These are phyloP conservation scores for Neurospora discreta DNA, from an alignment of 495 filamentous ascomycete species.

Conservation along the genomic window DNA sequence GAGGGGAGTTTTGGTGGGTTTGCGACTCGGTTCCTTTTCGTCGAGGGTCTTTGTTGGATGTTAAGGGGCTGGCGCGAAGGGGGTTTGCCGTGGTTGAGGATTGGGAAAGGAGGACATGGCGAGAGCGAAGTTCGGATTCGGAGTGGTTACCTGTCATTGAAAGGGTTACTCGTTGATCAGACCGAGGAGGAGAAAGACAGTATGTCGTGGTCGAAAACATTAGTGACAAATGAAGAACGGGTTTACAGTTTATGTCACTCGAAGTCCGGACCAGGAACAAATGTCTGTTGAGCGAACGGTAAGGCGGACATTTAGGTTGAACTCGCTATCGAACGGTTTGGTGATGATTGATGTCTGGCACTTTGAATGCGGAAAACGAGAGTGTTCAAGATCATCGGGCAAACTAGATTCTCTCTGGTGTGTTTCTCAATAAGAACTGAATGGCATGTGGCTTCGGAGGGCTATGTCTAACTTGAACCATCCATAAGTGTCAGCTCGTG, in stretches of 20 bases:
- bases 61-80: not conserved
- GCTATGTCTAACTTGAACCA: not conserved
- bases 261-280: not conserved
- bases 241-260: not conserved
- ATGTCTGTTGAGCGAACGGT: not conserved
- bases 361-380: not conserved
- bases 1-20: not conserved
- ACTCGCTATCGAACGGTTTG: not conserved
- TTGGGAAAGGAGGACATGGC: not conserved
- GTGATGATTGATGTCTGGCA: not conserved
- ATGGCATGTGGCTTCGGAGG: not conserved
- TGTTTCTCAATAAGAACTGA: not conserved
- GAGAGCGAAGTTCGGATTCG: not conserved
- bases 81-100: not conserved
- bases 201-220: not conserved
- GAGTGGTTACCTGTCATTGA: not conserved
- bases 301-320: not conserved
- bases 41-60: not conserved
- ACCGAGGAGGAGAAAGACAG: not conserved
- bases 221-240: not conserved
- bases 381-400: not conserved
- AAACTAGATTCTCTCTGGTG: not conserved
- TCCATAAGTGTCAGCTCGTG: not conserved
- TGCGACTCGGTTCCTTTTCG: not conserved
- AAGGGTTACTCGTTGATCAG: not conserved